Conservation (phyloP, 2,329 filamentous ascomycete genomes). For the Fusarium falciforme region DNA sequence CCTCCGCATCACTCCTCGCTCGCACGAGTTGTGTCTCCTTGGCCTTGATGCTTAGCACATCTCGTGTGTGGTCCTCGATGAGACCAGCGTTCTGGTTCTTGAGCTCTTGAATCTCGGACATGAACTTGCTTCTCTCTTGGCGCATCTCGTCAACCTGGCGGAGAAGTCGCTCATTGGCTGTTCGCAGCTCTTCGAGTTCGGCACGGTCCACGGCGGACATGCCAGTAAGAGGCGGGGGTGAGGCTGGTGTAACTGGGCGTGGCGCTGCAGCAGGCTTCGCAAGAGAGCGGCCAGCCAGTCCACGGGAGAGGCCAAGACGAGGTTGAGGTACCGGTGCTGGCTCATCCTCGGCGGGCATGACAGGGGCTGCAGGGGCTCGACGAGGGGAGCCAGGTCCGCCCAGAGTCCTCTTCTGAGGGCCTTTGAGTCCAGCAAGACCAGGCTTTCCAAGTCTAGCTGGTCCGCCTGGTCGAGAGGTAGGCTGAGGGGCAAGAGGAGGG, state of each 20-base stretch:
- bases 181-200: conserved; percentile 90
- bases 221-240: conserved; percentile 71
- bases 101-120: conserved; percentile 90
- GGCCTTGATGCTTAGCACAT: conserved; percentile 95
- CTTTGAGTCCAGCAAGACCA: conserved; percentile 68
- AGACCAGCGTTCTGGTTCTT: conserved; percentile 97
- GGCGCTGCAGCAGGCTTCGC: conserved; percentile 75
- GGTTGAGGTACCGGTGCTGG: conserved; percentile 69
- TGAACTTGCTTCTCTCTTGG: conserved; percentile 82
- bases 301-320: conserved; percentile 76
- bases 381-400: conserved; percentile 66
- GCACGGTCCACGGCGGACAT: conserved; percentile 84
- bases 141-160: conserved; percentile 83
- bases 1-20: conserved; percentile 88
- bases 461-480: conserved; percentile 61
- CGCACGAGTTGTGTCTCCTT: conserved; percentile 98
- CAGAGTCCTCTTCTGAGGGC: conserved; percentile 67
- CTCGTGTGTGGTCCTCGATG: conserved; percentile 96
- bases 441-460: conserved; percentile 66
- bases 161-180: conserved; percentile 82
- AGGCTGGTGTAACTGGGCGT: conserved; percentile 62
- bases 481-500: conserved; percentile 68
- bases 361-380: conserved; percentile 58
- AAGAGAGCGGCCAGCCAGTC: conserved; percentile 86
- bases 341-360: conserved; percentile 68